Conservation (phyloP, 2,329 filamentous ascomycete species). For the Didymosphaeria variabile region DNA sequence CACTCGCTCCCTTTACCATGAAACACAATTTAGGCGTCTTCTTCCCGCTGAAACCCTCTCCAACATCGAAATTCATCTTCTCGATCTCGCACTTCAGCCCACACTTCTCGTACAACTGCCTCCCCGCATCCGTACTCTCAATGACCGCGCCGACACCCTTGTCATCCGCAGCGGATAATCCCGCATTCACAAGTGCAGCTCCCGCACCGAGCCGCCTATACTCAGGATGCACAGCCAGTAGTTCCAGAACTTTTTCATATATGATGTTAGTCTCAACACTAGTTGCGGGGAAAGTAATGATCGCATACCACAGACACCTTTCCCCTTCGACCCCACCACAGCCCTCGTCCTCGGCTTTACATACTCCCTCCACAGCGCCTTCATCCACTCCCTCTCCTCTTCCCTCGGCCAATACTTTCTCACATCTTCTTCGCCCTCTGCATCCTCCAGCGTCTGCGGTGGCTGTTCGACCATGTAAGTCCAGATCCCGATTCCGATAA, state of each 20-base stretch:
- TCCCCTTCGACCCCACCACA: conserved; percentile 17
- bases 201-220: conserved; percentile 27
- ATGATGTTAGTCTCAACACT: background rate
- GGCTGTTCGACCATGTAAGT: conserved; percentile 23
- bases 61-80: conserved; percentile 23
- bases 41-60: conserved; percentile 19
- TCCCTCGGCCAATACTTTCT: conserved; percentile 21
- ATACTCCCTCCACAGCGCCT: conserved; percentile 22
- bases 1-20: conserved; percentile 16
- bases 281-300: no score
- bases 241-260: conserved; percentile 23
- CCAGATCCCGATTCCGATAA: conserved; percentile 25
- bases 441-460: conserved; percentile 19
- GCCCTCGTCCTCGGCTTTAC: conserved; percentile 21
- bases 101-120: conserved; percentile 22
- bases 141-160: conserved; percentile 22
- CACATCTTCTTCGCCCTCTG: conserved; percentile 20
- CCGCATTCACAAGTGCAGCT: conserved; percentile 24
- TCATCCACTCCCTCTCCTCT: conserved; percentile 24
- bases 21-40: conserved; percentile 21
- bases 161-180: conserved; percentile 25
- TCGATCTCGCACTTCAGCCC: conserved; percentile 24
- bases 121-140: conserved; percentile 22
- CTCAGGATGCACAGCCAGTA: conserved; percentile 27
- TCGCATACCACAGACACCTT: conserved; percentile 24